Evolutionary conservation across 305 asterid species (phyloP), one percentile per base, ranked within the genome.

Genomic region (Fraxinus baroniana): DNA sequence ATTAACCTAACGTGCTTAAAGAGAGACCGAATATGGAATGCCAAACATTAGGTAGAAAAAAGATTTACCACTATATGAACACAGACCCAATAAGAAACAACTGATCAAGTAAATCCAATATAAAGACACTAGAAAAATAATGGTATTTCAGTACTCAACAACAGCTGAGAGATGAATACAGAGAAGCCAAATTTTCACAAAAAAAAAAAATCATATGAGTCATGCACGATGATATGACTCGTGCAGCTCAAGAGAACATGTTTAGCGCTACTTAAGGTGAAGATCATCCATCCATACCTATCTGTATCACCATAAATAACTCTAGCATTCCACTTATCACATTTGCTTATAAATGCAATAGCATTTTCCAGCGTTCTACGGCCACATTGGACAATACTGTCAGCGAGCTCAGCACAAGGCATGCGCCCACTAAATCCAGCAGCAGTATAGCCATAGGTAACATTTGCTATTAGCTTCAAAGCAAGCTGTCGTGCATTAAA

Each of bases 381-480:
- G 81, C 90, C 99, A 90, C 99, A 96, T 85, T 96, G 98, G 72
- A 96, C 99, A 81, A 96, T 96, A 89, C 99, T 94, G 85, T 96
- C 99, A 64, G 99, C 99, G 57, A 96, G 98, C 88, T 94, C 99
- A 79, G 98, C 98, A 84, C 99, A 96, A 74, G 99, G 99, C 99
- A 96, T 96, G 79, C 99, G 98, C 71, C 99, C 99, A 85, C 99
- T 96, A 90, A 96, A 96, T 83, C 99, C 99, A 74, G 99, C 99
- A 85, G 99, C 99, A 76, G 99, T 93, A 86, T 96, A 96, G 55
- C 99, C 99, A 84, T 94, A 96, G 37, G 99, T 96, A 84, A 96
- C 99, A 84, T 96, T 96, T 83, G 99, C 94, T 87, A 96, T 96
- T 80, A 96, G 93, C 94, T 96, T 96, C 91, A 96, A 91, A 76